Conservation (phyloP, 1,284 basidiomycete species). For the Phylloporus sp. region DNA sequence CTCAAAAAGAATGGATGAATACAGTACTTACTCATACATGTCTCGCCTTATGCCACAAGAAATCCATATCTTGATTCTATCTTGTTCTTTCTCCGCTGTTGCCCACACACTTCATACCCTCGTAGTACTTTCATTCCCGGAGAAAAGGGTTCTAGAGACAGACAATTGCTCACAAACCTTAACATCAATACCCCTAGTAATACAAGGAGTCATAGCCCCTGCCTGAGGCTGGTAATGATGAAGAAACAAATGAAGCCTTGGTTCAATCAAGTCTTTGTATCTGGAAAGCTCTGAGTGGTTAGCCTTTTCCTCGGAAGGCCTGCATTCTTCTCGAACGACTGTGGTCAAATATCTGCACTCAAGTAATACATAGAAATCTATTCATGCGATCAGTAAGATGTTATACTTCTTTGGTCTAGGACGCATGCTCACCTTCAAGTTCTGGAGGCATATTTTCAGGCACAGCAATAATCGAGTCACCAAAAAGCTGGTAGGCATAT, state of each 20-base stretch:
- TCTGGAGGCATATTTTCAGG: background rate
- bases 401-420: background rate
- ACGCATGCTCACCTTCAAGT: background rate
- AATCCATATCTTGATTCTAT: background rate
- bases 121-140: background rate
- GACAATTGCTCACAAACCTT: background rate
- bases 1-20: background rate
- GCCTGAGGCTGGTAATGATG: background rate
- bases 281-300: background rate
- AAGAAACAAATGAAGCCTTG: background rate
- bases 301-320: background rate
- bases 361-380: background rate
- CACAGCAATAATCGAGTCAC: background rate
- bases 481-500: background rate
- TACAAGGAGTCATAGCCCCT: background rate
- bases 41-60: background rate
- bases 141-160: background rate
- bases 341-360: background rate
- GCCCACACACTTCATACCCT: background rate
- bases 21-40: background rate
- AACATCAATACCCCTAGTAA: background rate
- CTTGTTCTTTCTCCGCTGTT: background rate
- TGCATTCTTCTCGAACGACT: background rate
- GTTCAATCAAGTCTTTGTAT: background rate
- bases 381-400: background rate